A percentile compares a stretch with the other conserved stretches of the same genome.
Conservation (phyloP, 2,329 filamentous ascomycete genomes). For the Phialemoniopsis sp. region DNA sequence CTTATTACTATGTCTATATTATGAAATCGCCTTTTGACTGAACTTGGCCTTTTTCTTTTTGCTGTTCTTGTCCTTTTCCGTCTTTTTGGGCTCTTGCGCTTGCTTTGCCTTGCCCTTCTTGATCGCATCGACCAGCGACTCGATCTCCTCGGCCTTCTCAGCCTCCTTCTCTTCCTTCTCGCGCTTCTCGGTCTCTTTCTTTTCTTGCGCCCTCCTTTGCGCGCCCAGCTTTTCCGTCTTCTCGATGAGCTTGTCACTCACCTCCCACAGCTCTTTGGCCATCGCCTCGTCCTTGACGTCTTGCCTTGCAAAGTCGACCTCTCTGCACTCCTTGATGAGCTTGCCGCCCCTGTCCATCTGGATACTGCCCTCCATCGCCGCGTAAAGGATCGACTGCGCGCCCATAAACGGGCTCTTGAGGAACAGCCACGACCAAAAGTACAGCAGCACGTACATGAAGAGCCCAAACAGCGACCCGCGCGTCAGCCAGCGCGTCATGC, state of each 20-base stretch:
- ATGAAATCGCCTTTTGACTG: constrained; percentile 2
- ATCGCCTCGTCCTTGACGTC: constrained; percentile 76
- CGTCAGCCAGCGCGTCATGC: constrained; percentile 82
- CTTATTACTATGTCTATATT: too few species aligned
- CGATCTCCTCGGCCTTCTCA: constrained; percentile 26
- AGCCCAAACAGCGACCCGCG: constrained; percentile 80
- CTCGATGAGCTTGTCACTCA: constrained; percentile 81
- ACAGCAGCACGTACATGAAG: constrained; percentile 69
- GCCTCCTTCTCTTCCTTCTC: constrained; percentile 25
- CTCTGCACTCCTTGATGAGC: constrained; percentile 84
- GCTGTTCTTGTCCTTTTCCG: constrained; percentile 18
- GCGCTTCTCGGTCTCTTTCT: constrained; percentile 25
- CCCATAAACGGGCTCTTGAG: constrained; percentile 82
- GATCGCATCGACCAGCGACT: constrained; percentile 36
- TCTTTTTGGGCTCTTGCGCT: constrained; percentile 22
- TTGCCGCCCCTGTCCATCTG: constrained; percentile 45
- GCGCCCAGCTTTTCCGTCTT: constrained; percentile 77
- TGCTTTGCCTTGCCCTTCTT: constrained; percentile 33
- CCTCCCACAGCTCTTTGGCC: constrained; percentile 85
- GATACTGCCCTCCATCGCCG: constrained; percentile 75
- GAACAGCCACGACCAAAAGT: constrained; percentile 80
- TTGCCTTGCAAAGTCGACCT: constrained; percentile 64
- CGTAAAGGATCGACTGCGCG: constrained; percentile 81
- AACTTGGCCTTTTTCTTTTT: constrained; percentile 10
- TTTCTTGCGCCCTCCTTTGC: constrained; percentile 40